phyloP scores from a whole-genome alignment of 177 flowering plant genomes.

The Telopea speciosissima region DNA sequence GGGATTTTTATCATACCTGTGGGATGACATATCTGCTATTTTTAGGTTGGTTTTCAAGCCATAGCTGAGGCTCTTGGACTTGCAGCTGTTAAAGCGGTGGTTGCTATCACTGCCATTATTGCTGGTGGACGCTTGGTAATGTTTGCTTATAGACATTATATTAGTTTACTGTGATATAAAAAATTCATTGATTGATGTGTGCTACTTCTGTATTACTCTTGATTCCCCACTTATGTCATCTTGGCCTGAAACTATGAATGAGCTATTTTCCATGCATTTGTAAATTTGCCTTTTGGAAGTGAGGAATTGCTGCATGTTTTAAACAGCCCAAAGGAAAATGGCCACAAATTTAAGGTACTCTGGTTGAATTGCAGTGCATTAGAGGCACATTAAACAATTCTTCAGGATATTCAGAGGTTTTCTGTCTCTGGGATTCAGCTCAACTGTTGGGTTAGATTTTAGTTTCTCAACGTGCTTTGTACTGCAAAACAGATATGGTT shows the following conservation, averaged over 20 bases:
- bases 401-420: not conserved
- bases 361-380: not conserved
- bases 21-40: constrained; percentile 7
- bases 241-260: not conserved
- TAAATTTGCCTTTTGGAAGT: not conserved
- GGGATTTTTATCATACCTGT: constrained; percentile 3
- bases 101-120: constrained; percentile 92
- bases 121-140: constrained; percentile 98
- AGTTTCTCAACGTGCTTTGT: not conserved
- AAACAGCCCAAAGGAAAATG: not conserved
- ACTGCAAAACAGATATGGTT: not conserved
- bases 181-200: not conserved
- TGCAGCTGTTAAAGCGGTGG: constrained; percentile 94
- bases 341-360: not conserved
- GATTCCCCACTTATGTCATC: not conserved
- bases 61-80: constrained; percentile 98
- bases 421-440: constrained; percentile 1
- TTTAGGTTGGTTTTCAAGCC: constrained; percentile 95
- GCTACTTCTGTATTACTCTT: not conserved
- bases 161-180: not conserved
- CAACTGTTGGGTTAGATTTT: not conserved
- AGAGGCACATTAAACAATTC: not conserved
- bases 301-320: not conserved
- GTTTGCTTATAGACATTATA: not conserved
- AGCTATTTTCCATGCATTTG: not conserved